Percentiles rank a stretch among this genome's conserved stretches.
phyloP scores from a whole-genome alignment of 148 eudicot species.

The Amaranthus hypochondriacus region DNA sequence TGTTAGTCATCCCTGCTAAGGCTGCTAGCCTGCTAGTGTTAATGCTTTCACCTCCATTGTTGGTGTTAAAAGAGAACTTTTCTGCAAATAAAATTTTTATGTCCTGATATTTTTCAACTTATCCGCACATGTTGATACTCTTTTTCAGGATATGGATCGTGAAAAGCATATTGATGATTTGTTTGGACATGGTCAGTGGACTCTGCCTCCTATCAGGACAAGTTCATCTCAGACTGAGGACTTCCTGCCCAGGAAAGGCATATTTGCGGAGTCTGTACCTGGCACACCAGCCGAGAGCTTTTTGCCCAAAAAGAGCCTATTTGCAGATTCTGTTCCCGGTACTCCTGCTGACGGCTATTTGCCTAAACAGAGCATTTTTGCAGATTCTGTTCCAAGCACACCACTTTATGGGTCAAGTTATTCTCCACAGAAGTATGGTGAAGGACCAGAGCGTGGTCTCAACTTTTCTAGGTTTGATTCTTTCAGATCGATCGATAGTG shows the following conservation, averaged over 20 bases:
- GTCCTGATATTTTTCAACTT: background rate
- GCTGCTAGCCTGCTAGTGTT: background rate
- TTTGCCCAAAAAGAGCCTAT: conserved; percentile 40
- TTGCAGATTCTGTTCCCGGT: conserved; percentile 70
- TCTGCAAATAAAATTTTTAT: background rate
- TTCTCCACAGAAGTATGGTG: conserved; percentile 40
- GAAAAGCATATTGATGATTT: conserved; percentile 49
- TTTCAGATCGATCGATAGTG: conserved; percentile 57
- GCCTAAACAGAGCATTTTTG: conserved; percentile 46
- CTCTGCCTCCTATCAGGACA: conserved; percentile 80
- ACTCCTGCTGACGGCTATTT: conserved; percentile 50
- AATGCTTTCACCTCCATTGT: background rate
- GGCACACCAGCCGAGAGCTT: conserved; percentile 49
- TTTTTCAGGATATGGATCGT: conserved; percentile 48
- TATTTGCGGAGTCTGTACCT: conserved; percentile 64
- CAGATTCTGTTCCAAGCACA: conserved; percentile 79
- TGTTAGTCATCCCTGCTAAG: background rate
- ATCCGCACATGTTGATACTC: background rate
- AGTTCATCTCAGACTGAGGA: conserved; percentile 38
- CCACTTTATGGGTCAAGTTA: conserved; percentile 45
- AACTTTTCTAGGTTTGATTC: conserved; percentile 89
- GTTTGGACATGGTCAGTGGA: conserved; percentile 69
- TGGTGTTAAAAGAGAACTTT: background rate
- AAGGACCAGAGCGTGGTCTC: conserved; percentile 45
- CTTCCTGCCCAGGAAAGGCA: conserved; percentile 32